A percentile compares a stretch with the other conserved stretches of the same genome.
Conservation (phyloP, 2,329 filamentous ascomycete genomes). For the Alternaria rosae region DNA sequence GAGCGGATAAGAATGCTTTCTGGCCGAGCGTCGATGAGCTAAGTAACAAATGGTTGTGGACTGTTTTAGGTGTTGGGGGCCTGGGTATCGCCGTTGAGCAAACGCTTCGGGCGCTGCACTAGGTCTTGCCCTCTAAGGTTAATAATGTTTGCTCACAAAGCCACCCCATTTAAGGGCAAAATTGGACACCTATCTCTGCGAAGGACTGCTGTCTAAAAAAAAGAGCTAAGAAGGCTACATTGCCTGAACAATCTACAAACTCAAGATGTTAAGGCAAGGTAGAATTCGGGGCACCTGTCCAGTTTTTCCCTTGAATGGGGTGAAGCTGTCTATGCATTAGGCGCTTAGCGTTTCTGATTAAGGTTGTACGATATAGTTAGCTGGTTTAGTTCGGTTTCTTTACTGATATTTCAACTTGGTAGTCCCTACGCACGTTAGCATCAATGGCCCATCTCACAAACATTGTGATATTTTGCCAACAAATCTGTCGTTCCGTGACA, state of each 20-base stretch:
- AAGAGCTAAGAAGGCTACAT: too few relatives aligned
- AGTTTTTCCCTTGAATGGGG: too few relatives aligned
- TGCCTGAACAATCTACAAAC: too few relatives aligned
- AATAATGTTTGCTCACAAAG: not conserved
- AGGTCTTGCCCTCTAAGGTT: not conserved
- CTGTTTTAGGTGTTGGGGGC: constrained; percentile 59
- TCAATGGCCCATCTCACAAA: not conserved
- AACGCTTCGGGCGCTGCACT: constrained; percentile 44
- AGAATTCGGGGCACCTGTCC: too few relatives aligned
- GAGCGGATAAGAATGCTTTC: constrained; percentile 65
- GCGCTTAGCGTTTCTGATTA: not conserved
- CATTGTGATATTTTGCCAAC: not conserved
- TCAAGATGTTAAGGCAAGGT: too few relatives aligned
- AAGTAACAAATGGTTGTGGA: constrained; percentile 65
- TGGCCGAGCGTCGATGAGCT: constrained; percentile 63
- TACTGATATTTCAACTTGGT: not conserved
- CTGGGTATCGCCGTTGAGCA: constrained; percentile 59
- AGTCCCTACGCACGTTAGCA: not conserved
- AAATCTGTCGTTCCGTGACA: not conserved
- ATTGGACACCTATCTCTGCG: too few relatives aligned
- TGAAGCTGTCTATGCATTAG: not conserved
- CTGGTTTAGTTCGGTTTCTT: not conserved
- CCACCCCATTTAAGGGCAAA: too few relatives aligned
- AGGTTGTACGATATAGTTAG: not conserved
- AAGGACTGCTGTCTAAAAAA: too few relatives aligned